A percentile compares a stretch with the other conserved stretches of the same genome.
phyloP scores from a whole-genome alignment of 164 flowering plant species.

The Dillenia suffruticosa region DNA sequence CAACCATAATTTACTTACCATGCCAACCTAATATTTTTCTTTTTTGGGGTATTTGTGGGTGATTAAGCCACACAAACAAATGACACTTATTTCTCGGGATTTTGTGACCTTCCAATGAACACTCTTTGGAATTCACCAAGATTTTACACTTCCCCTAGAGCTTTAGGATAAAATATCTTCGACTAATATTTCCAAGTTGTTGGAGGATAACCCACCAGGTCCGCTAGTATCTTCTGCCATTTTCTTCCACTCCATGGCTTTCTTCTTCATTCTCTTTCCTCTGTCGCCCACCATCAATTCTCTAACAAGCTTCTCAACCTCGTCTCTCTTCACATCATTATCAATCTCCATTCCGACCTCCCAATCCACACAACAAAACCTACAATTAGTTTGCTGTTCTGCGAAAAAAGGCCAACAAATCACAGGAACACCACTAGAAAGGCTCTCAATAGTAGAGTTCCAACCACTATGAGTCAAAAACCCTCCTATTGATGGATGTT shows the following conservation, averaged over 20 bases:
- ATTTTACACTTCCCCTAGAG: too few relatives aligned
- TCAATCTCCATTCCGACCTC: constrained; percentile 36
- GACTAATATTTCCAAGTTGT: constrained; percentile 7
- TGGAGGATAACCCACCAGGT: constrained; percentile 18
- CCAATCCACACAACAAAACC: constrained; percentile 26
- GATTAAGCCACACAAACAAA: too few relatives aligned
- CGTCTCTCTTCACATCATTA: constrained; percentile 25
- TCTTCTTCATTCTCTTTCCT: constrained; percentile 28
- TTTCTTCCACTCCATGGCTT: constrained; percentile 28
- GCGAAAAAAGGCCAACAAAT: constrained; percentile 41
- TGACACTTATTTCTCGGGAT: too few relatives aligned
- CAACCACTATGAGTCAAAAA: constrained; percentile 31
- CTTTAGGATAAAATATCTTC: too few relatives aligned
- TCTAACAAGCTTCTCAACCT: constrained; percentile 33
- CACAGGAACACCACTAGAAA: constrained; percentile 32
- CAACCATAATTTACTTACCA: too few relatives aligned
- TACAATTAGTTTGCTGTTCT: constrained; percentile 37
- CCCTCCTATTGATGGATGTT: constrained; percentile 29
- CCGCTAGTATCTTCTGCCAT: constrained; percentile 21
- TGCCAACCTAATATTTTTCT: too few relatives aligned
- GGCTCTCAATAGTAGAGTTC: constrained; percentile 26
- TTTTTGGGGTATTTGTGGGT: too few relatives aligned
- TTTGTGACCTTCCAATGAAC: too few relatives aligned
- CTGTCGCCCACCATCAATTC: constrained; percentile 35
- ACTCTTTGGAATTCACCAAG: too few relatives aligned